These are phyloP conservation scores for Prunus dulcis DNA, from an alignment of 306 rosid genomes.

Conservation along the genomic window DNA sequence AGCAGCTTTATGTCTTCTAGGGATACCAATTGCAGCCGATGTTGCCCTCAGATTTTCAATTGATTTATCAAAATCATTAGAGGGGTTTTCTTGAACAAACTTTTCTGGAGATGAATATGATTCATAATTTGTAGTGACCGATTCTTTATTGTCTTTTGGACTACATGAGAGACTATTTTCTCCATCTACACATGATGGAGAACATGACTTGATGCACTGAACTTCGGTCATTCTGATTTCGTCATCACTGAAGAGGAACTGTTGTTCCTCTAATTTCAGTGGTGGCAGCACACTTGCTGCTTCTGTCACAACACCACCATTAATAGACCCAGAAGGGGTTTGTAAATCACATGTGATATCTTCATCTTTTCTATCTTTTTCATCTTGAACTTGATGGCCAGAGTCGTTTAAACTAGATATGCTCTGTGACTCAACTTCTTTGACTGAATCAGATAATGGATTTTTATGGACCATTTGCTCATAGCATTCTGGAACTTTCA, in stretches of 20 bases:
- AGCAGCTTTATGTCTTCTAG: constrained; percentile 26
- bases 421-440: constrained; percentile 33
- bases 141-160: constrained; percentile 30
- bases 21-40: constrained; percentile 50
- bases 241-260: constrained; percentile 61
- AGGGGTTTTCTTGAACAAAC: constrained; percentile 17
- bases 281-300: constrained; percentile 25
- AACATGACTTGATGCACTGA: constrained; percentile 31
- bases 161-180: constrained; percentile 28
- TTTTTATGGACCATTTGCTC: constrained; percentile 29
- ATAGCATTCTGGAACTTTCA: constrained; percentile 22
- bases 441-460: constrained; percentile 34
- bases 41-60: constrained; percentile 23
- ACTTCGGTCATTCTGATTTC: constrained; percentile 29
- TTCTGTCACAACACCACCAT: constrained; percentile 30
- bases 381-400: constrained; percentile 34
- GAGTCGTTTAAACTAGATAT: constrained; percentile 32
- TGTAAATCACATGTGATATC: constrained; percentile 30
- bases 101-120: constrained; percentile 28
- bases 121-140: constrained; percentile 16
- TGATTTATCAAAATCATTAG: constrained; percentile 24
- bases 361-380: constrained; percentile 26
- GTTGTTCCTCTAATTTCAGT: constrained; percentile 44
- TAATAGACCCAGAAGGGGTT: constrained; percentile 32
- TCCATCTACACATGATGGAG: constrained; percentile 28